phyloP scores from a whole-genome alignment of 805 yeast species.

The Alloascoidea hylecoeti region DNA sequence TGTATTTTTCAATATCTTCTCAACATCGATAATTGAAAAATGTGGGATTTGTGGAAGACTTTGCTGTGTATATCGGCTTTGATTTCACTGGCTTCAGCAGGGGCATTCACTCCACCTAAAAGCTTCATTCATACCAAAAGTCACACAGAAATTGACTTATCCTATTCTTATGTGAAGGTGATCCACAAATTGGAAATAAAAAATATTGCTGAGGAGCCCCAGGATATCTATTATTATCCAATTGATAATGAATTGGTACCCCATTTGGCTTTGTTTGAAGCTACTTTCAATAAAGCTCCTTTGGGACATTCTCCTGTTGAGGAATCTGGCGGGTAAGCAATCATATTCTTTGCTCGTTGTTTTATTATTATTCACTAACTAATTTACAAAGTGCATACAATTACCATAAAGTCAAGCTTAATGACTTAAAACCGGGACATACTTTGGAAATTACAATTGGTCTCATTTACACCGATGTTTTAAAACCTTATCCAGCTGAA shows the following conservation, averaged over 20 bases:
- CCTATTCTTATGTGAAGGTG: constrained; percentile 54
- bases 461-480: constrained; percentile 28
- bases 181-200: constrained; percentile 35
- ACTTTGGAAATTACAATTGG: constrained; percentile 32
- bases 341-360: too few relatives aligned
- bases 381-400: background rate
- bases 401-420: constrained; percentile 22
- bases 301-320: constrained; percentile 12
- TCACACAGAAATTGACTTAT: constrained; percentile 39
- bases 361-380: too few relatives aligned
- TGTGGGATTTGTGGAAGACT: background rate
- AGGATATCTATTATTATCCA: constrained; percentile 39
- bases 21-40: too few relatives aligned
- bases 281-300: constrained; percentile 14
- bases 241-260: constrained; percentile 32
- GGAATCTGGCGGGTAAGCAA: too few relatives aligned
- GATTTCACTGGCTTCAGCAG: background rate
- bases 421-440: constrained; percentile 54
- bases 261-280: constrained; percentile 31
- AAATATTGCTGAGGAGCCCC: constrained; percentile 45
- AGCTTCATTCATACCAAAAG: background rate
- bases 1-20: background rate
- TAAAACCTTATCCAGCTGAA: constrained; percentile 50
- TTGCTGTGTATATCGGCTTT: background rate
- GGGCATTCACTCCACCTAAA: background rate